Evolutionary conservation across 1,284 basidiomycete genomes (phyloP).

Genomic region (Cryptococcus sp.): DNA sequence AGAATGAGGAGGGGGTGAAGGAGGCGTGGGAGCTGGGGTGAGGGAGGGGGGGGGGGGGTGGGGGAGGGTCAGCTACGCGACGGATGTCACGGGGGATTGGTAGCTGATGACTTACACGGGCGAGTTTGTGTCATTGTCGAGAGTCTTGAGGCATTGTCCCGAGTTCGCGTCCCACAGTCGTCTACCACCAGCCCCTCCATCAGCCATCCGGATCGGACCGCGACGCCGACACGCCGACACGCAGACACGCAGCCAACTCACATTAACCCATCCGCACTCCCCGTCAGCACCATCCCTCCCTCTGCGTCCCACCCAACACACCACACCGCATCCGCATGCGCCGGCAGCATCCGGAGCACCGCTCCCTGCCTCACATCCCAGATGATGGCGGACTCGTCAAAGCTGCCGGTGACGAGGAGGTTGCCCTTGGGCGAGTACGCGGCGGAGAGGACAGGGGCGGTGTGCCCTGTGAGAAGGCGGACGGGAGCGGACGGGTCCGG

Average conservation of each 20-base stretch:
- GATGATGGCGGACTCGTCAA: conserved; percentile 89
- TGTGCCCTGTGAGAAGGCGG: conserved; percentile 71
- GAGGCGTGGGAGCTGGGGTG: conserved; percentile 42
- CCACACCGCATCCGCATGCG: conserved; percentile 95
- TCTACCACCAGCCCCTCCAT: conserved; percentile 51
- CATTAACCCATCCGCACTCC: conserved; percentile 95
- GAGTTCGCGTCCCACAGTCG: conserved; percentile 96
- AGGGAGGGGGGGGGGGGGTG: neutral
- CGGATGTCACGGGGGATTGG: neutral
- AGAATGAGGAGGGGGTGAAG: conserved; percentile 89
- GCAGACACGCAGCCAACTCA: conserved; percentile 54
- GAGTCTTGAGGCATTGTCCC: conserved; percentile 93
- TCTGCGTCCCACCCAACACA: conserved; percentile 90
- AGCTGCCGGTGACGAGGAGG: conserved; percentile 84
- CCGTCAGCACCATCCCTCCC: conserved; percentile 88
- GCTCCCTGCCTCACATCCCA: conserved; percentile 91
- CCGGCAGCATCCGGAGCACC: conserved; percentile 76
- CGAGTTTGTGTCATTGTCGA: conserved; percentile 93
- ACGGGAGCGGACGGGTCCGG: conserved; percentile 16
- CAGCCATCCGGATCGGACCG: neutral
- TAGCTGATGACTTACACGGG: conserved; percentile 77
- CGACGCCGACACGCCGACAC: neutral
- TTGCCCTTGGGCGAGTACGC: conserved; percentile 87
- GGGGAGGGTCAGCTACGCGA: neutral
- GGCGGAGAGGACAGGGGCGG: conserved; percentile 88